These are phyloP conservation scores for Plasmopara muralis DNA, from an alignment of 352 stramenopile species.

Conservation along the genomic window DNA sequence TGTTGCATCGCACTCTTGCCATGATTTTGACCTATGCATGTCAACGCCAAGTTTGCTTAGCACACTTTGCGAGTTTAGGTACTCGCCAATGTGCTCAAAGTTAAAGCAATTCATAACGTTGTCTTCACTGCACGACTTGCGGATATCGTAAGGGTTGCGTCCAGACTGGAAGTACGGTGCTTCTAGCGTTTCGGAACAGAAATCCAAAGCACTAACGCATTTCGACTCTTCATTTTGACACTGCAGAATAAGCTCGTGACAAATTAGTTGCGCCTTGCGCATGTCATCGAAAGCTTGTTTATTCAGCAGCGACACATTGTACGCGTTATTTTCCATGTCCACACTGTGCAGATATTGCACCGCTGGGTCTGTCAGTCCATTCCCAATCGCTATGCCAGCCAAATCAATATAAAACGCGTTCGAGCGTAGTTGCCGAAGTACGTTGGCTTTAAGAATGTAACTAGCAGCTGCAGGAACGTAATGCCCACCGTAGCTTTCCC, in stretches of 20 bases:
- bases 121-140: conserved; percentile 37
- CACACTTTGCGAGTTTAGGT: conserved; percentile 58
- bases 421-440: conserved; percentile 19
- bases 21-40: conserved; percentile 50
- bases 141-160: conserved; percentile 76
- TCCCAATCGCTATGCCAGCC: conserved; percentile 59
- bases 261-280: conserved; percentile 45
- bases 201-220: conserved; percentile 48
- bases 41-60: conserved; percentile 35
- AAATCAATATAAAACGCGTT: conserved; percentile 9
- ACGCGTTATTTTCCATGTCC: conserved; percentile 67
- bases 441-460: conserved; percentile 42
- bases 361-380: conserved; percentile 59
- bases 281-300: conserved; percentile 39
- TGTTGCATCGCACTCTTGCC: conserved; percentile 89
- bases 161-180: conserved; percentile 36
- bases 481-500: conserved; percentile 63
- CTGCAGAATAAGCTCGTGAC: conserved; percentile 39
- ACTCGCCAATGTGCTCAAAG: conserved; percentile 59
- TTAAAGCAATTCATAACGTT: conserved; percentile 63
- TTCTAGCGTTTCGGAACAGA: conserved; percentile 52
- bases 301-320: conserved; percentile 58
- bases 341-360: conserved; percentile 61
- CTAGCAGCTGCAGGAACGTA: conserved; percentile 56
- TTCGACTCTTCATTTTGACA: conserved; percentile 40